Evolutionary conservation across 1,284 basidiomycete species (phyloP).

Genomic region (Austroboletus novae-zelandiae): DNA sequence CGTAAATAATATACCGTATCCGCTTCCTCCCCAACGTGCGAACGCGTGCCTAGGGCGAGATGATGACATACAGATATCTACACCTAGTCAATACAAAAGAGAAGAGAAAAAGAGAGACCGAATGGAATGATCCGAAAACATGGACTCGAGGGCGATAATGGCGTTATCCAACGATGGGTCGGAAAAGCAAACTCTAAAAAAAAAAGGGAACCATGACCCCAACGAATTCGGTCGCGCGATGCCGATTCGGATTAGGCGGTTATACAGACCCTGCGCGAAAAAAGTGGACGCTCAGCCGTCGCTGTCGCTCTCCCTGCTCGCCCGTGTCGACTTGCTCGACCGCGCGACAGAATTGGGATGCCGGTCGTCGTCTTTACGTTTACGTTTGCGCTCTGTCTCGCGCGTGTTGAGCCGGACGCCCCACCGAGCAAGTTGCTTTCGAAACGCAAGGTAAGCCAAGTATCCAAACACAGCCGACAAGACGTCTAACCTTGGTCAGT

Average conservation of each 20-base stretch:
- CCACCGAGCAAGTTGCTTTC: slow-evolving; percentile 62
- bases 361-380: slow-evolving; percentile 41
- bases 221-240: too few species aligned
- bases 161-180: not conserved
- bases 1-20: too few species aligned
- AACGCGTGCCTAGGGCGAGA: not conserved
- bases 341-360: slow-evolving; percentile 9
- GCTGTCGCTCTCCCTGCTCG: slow-evolving; percentile 23
- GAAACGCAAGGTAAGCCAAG: too few species aligned
- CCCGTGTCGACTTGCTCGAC: slow-evolving; percentile 1
- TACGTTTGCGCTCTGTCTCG: slow-evolving; percentile 63
- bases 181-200: not conserved
- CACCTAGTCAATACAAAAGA: not conserved
- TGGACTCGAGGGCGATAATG: not conserved
- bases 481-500: slow-evolving; percentile 59
- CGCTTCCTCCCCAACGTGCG: too few species aligned
- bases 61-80: not conserved
- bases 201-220: too few species aligned
- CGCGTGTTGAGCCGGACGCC: slow-evolving; percentile 70
- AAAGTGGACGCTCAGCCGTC: slow-evolving; percentile 7
- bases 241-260: too few species aligned
- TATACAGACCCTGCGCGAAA: too few species aligned
- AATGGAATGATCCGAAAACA: not conserved
- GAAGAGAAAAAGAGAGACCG: not conserved
- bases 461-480: too few species aligned